Conservation (phyloP, 345 rosid genomes). For the Arabidopsis thaliana region DNA sequence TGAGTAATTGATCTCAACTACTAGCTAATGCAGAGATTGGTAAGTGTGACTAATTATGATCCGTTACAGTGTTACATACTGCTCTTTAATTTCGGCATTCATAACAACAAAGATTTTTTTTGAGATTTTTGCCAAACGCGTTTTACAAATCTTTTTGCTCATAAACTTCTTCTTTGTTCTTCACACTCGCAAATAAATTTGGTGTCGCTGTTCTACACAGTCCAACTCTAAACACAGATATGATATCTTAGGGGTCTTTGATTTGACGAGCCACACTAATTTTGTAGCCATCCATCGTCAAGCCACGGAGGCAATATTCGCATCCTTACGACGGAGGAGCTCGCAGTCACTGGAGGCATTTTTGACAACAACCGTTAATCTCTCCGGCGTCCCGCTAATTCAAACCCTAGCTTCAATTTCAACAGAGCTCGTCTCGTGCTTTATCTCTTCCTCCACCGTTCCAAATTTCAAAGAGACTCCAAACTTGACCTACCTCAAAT, state of each 20-base stretch:
- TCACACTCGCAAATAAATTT: neutral
- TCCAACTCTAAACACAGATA: neutral
- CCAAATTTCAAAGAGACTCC: slow-evolving; percentile 45
- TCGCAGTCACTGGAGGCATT: slow-evolving; percentile 74
- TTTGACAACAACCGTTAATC: slow-evolving; percentile 65
- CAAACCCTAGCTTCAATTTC: slow-evolving; percentile 62
- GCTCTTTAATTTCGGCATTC: neutral
- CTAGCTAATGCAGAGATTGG: neutral
- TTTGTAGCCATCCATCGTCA: neutral
- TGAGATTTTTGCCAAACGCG: slow-evolving; percentile 30
- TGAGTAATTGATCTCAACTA: neutral
- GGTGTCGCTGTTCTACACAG: no score
- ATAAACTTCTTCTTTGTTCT: neutral
- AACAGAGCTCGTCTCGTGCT: slow-evolving; percentile 54
- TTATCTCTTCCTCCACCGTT: slow-evolving; percentile 70
- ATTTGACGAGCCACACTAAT: neutral
- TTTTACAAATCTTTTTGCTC: neutral
- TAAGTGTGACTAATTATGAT: neutral
- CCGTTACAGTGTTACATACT: slow-evolving; percentile 20
- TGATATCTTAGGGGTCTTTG: neutral
- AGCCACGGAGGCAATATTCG: slow-evolving; percentile 70
- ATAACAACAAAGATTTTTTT: neutral
- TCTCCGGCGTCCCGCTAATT: slow-evolving; percentile 60
- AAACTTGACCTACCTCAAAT: no score
- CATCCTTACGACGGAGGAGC: slow-evolving; percentile 66